A percentile compares a stretch with the other conserved stretches of the same genome.
Conservation (phyloP, 441 rosid genomes). For the Populus hybrid region DNA sequence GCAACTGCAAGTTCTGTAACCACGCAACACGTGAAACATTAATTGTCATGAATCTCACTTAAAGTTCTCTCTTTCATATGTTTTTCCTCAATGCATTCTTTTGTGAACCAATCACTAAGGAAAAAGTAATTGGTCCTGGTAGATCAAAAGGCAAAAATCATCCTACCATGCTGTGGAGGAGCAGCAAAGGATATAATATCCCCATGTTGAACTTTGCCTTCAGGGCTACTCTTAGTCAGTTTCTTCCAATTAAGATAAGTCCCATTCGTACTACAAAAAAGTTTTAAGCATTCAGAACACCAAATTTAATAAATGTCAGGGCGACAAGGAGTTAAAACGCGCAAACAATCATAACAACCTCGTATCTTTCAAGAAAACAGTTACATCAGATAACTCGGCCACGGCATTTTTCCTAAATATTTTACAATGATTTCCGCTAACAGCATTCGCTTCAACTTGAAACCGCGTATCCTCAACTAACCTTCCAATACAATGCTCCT, state of each 20-base stretch:
- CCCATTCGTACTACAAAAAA: constrained; percentile 69
- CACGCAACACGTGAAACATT: constrained; percentile 2
- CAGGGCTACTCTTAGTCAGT: constrained; percentile 62
- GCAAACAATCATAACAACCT: constrained; percentile 42
- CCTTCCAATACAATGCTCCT: constrained; percentile 77
- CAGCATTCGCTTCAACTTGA: constrained; percentile 64
- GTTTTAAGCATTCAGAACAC: constrained; percentile 1
- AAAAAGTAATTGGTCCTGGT: background rate
- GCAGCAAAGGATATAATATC: constrained; percentile 80
- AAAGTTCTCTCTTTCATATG: background rate
- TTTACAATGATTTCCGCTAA: constrained; percentile 84
- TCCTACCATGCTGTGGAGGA: constrained; percentile 82
- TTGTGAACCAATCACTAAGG: background rate
- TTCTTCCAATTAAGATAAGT: constrained; percentile 80
- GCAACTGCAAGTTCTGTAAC: constrained; percentile 71
- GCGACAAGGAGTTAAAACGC: background rate
- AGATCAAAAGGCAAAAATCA: background rate
- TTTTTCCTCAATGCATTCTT: background rate
- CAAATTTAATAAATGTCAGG: background rate
- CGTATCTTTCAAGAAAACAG: constrained; percentile 73
- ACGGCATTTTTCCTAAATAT: constrained; percentile 45
- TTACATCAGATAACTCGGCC: constrained; percentile 27
- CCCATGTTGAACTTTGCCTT: constrained; percentile 66
- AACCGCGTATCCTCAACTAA: constrained; percentile 52
- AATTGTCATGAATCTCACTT: background rate